Conservation (phyloP, 768 basidiomycete species). For the Butyriboletus loyo region DNA sequence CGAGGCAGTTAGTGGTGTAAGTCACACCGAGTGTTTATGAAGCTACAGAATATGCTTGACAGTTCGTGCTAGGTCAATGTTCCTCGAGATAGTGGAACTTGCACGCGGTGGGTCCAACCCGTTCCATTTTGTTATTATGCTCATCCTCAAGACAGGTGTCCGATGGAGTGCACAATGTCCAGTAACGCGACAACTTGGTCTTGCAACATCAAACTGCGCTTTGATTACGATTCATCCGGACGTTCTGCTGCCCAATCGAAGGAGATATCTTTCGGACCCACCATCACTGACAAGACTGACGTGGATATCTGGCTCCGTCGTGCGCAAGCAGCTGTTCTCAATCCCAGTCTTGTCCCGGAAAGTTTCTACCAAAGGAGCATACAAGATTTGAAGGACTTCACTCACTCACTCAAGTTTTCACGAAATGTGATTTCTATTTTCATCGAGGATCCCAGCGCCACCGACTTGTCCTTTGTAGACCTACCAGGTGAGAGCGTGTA, state of each 20-base stretch:
- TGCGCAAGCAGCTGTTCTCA: slow-evolving; percentile 46
- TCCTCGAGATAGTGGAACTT: slow-evolving; percentile 60
- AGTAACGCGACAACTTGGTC: slow-evolving; percentile 38
- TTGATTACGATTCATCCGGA: slow-evolving; percentile 32
- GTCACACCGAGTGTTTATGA: slow-evolving; percentile 9
- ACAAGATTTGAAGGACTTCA: slow-evolving; percentile 25
- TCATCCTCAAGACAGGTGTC: slow-evolving; percentile 38
- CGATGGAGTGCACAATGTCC: slow-evolving; percentile 52
- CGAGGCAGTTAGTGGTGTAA: slow-evolving; percentile 54
- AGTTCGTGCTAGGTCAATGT: slow-evolving; percentile 46
- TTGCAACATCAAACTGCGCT: slow-evolving; percentile 43
- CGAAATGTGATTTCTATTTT: slow-evolving; percentile 49
- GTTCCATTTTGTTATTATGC: background rate
- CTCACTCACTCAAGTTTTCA: slow-evolving; percentile 39
- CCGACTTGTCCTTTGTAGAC: slow-evolving; percentile 53
- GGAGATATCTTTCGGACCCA: slow-evolving; percentile 28
- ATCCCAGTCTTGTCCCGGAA: slow-evolving; percentile 13
- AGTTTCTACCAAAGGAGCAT: slow-evolving; percentile 22
- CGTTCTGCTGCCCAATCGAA: slow-evolving; percentile 1
- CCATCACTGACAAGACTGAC: slow-evolving; percentile 26
- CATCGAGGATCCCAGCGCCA: slow-evolving; percentile 42
- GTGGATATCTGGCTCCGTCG: slow-evolving; percentile 46
- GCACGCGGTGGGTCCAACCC: slow-evolving; percentile 42
- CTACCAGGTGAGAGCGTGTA: slow-evolving; percentile 49
- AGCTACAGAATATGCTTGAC: background rate